phyloP scores from a whole-genome alignment of 164 flowering plant species.

The Aristolochia fimbriata region DNA sequence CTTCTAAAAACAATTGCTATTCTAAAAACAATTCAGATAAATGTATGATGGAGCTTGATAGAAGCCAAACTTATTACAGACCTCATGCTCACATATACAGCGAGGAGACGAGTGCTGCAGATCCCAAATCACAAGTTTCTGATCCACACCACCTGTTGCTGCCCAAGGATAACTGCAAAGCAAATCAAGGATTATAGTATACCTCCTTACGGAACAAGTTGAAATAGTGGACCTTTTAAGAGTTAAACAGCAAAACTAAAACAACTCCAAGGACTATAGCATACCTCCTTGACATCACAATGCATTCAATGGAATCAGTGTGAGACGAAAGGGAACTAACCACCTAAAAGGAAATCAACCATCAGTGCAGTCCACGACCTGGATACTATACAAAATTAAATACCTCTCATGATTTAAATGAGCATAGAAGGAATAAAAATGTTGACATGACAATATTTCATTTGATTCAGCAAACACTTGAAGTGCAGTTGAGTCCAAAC shows the following conservation, averaged over 20 bases:
- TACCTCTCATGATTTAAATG: too few species aligned
- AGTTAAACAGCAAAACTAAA: background rate
- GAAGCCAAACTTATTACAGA: too few species aligned
- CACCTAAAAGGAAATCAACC: slow-evolving; percentile 37
- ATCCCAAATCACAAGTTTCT: slow-evolving; percentile 81
- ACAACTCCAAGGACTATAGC: background rate
- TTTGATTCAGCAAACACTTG: too few species aligned
- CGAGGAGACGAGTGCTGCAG: slow-evolving; percentile 55
- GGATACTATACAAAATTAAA: too few species aligned
- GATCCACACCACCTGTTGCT: slow-evolving; percentile 82
- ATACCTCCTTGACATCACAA: slow-evolving; percentile 58
- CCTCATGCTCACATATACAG: slow-evolving; percentile 71
- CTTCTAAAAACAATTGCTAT: too few species aligned
- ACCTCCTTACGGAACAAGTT: slow-evolving; percentile 40
- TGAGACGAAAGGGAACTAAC: slow-evolving; percentile 64
- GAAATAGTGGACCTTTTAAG: too few species aligned
- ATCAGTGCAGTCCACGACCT: background rate
- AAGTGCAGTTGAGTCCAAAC: too few species aligned
- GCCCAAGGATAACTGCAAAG: slow-evolving; percentile 55
- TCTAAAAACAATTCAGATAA: too few species aligned
- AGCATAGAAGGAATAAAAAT: too few species aligned
- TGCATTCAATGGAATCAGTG: slow-evolving; percentile 74
- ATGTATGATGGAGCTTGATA: too few species aligned
- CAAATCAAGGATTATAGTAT: slow-evolving; percentile 2
- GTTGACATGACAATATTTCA: too few species aligned